Percentiles rank a stretch among this genome's conserved stretches.
Conservation (phyloP, 805 yeast genomes). For the Spathaspora boniae region DNA sequence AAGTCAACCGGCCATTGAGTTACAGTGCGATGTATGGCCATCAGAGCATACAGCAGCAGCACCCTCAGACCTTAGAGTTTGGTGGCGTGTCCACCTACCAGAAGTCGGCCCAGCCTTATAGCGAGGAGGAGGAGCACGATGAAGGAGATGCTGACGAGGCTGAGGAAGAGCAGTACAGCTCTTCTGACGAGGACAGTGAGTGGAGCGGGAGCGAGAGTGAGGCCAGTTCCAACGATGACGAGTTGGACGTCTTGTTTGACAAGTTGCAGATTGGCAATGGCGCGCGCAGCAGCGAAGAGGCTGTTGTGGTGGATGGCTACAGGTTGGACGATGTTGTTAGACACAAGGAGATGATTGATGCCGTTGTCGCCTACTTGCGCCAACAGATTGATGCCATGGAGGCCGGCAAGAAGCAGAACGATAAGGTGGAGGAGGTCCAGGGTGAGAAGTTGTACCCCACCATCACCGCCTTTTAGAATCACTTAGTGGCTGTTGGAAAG, state of each 20-base stretch:
- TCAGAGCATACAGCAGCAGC: constrained; percentile 7
- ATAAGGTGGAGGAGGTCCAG: constrained; percentile 3
- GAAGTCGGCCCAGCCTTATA: constrained; percentile 26
- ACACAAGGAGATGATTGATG: constrained; percentile 33
- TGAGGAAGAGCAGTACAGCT: constrained; percentile 1
- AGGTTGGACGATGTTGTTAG: constrained; percentile 26
- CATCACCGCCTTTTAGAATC: constrained; percentile 35
- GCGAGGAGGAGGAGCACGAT: constrained; percentile 9
- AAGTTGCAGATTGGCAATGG: constrained; percentile 12
- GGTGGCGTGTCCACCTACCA: constrained; percentile 37
- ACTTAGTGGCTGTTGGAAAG: background rate
- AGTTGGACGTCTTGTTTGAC: constrained; percentile 5
- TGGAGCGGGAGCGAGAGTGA: background rate
- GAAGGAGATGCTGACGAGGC: constrained; percentile 13
- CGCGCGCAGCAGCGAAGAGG: constrained; percentile 7
- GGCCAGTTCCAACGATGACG: constrained; percentile 7
- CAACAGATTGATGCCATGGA: constrained; percentile 13
- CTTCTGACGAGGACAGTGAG: constrained; percentile 3
- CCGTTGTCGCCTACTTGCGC: constrained; percentile 32
- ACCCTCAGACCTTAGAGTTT: constrained; percentile 27
- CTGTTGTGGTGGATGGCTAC: constrained; percentile 12
- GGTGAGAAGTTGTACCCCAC: constrained; percentile 33
- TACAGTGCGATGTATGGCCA: constrained; percentile 9
- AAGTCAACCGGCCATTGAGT: constrained; percentile 24
- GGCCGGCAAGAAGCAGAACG: constrained; percentile 5